phyloP scores from a whole-genome alignment of 768 basidiomycete genomes.

The Leccinum rimulosum region DNA sequence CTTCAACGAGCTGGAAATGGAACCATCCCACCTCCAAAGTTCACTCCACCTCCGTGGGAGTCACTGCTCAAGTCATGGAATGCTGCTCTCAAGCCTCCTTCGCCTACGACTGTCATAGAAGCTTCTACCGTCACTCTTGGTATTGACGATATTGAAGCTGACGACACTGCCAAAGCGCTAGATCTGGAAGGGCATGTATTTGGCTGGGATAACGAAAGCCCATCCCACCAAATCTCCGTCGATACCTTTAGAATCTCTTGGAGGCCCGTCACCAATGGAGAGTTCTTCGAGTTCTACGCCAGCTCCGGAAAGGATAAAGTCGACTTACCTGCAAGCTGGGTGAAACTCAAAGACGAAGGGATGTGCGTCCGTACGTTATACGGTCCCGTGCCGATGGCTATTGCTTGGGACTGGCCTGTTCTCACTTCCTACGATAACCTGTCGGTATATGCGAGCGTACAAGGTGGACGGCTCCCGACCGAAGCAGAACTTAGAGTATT shows the following conservation, averaged over 20 bases:
- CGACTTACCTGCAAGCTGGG: slow-evolving; percentile 28
- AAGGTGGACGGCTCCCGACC: slow-evolving; percentile 92
- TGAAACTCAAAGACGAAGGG: slow-evolving; percentile 12
- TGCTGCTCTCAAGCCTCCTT: slow-evolving; percentile 39
- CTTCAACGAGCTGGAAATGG: slow-evolving; percentile 76
- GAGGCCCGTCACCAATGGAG: slow-evolving; percentile 84
- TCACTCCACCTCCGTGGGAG: slow-evolving; percentile 70
- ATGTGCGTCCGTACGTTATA: slow-evolving; percentile 79
- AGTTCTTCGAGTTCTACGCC: slow-evolving; percentile 71
- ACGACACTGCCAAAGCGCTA: slow-evolving; percentile 46
- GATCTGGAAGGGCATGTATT: slow-evolving; percentile 62
- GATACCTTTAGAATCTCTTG: slow-evolving; percentile 74
- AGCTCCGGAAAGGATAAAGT: slow-evolving; percentile 43
- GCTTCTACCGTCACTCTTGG: slow-evolving; percentile 65
- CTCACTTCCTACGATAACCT: slow-evolving; percentile 76
- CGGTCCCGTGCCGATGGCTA: slow-evolving; percentile 74
- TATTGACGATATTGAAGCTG: slow-evolving; percentile 76
- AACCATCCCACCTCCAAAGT: slow-evolving; percentile 75
- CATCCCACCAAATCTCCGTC: slow-evolving; percentile 59
- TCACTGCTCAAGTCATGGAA: slow-evolving; percentile 49
- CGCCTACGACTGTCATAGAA: slow-evolving; percentile 52
- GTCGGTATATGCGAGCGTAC: slow-evolving; percentile 74
- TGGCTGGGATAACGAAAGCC: slow-evolving; percentile 96
- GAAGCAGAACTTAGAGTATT: slow-evolving; percentile 85
- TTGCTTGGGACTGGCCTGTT: slow-evolving; percentile 86